Evolutionary conservation across 1,284 basidiomycete genomes (phyloP), one percentile per base, ranked within the genome.

Genomic region (Malassezia sympodialis): DNA sequence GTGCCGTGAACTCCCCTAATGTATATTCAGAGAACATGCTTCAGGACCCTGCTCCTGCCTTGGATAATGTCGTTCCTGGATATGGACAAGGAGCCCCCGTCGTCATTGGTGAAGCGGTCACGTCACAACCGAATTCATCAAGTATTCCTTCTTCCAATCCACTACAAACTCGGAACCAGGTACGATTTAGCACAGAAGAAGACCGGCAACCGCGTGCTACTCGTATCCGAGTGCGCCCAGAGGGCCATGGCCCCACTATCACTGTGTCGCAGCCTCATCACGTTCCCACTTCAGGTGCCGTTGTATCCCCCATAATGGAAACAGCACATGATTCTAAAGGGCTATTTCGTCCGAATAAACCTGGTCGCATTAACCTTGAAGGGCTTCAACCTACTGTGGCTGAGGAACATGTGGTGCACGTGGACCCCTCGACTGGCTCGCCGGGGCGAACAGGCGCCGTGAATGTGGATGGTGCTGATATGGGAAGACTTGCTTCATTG

Each of bases 321-420:
- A 21, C 12, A n/a, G 34, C 32, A 11, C 31, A 41, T 14, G 27
- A 39, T 21, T 23, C 26, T 2, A 44, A 34, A 15, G 49, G 60
- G 11, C 54, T 72, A 6, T 56, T 60, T 19, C 54, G 71, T 0
- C 50, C 57, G 15, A 59, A 65, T 31, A 69, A 72, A 31, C 71
- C 71, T 7, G 71, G 71, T 1, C 68, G 66, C 7, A 66, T 73
- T 34, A 62, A 63, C 37, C 56, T 73, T 12, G 62, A 61, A 1
- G 45, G 60, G 19, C 63, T 65, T 10, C 57, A 63, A 26, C 60
- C 62, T 0, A 49, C 56, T 0, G 30, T 53, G 11, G 46, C 51
- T 12, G 52, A 63, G 40, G 32, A 23, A 15, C 40, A 47, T 8
- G 21, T 56, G 10, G 37, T 49, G 11, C 26, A 31, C 10, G 14